A percentile compares a stretch with the other conserved stretches of the same genome.
Evolutionary conservation across 116 monocot species (phyloP).

Genomic region (Dioscorea cayenensis): DNA sequence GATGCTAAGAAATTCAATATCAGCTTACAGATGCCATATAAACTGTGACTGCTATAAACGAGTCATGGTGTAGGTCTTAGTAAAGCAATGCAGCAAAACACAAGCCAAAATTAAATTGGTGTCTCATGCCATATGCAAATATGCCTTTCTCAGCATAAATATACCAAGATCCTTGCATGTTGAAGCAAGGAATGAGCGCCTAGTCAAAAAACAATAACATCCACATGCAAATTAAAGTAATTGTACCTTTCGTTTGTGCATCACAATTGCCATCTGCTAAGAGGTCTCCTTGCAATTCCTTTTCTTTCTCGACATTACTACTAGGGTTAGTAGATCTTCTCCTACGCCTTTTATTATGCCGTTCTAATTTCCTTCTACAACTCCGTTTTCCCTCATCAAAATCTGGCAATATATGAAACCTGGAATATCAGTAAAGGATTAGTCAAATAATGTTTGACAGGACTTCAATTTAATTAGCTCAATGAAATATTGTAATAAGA

Average conservation of each 20-base stretch:
- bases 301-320: constrained; percentile 36
- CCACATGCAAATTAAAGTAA: neutral
- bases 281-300: constrained; percentile 22
- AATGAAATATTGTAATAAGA: too few relatives aligned
- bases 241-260: constrained; percentile 50
- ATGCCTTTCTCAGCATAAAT: too few relatives aligned
- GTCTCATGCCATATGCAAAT: too few relatives aligned
- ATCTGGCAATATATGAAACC: constrained; percentile 88
- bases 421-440: constrained; percentile 19
- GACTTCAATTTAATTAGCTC: too few relatives aligned
- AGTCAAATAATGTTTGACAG: neutral
- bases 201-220: neutral
- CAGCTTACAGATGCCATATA: too few relatives aligned
- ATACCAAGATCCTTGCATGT: neutral
- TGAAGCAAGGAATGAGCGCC: neutral
- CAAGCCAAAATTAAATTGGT: too few relatives aligned
- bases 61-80: too few relatives aligned
- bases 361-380: constrained; percentile 92
- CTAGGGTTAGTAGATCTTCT: constrained; percentile 51
- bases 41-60: too few relatives aligned
- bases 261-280: constrained; percentile 21
- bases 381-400: constrained; percentile 99
- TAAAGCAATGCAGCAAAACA: too few relatives aligned
- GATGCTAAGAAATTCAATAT: too few relatives aligned
- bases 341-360: constrained; percentile 86